phyloP scores from a whole-genome alignment of 768 basidiomycete species.

The Steccherinum ochraceum region DNA sequence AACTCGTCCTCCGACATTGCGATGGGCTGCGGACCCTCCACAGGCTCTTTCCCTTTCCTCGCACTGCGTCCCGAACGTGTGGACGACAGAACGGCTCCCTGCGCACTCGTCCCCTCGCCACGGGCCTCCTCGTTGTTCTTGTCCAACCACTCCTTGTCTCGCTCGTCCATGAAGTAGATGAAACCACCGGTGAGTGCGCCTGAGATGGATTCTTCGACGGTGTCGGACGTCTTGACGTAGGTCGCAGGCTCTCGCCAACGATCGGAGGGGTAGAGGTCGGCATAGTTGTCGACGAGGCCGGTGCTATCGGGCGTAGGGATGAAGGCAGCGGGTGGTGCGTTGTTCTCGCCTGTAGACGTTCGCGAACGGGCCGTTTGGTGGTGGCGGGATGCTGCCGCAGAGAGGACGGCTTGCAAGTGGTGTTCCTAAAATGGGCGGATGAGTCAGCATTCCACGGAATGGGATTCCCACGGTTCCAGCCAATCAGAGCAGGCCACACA shows the following conservation, averaged over 20 bases:
- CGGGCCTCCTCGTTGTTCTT: constrained; percentile 84
- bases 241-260: constrained; percentile 73
- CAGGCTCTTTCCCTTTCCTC: constrained; percentile 80
- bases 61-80: constrained; percentile 60
- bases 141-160: constrained; percentile 91
- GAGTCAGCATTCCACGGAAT: constrained; percentile 52
- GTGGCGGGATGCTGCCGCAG: constrained; percentile 46
- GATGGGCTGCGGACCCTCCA: constrained; percentile 53
- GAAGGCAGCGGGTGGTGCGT: constrained; percentile 49
- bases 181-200: constrained; percentile 66
- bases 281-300: constrained; percentile 73
- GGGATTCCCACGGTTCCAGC: constrained; percentile 34
- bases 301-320: constrained; percentile 94
- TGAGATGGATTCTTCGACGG: constrained; percentile 68
- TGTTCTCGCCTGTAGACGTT: constrained; percentile 32
- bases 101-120: constrained; percentile 78
- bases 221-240: constrained; percentile 78
- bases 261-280: constrained; percentile 61
- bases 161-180: constrained; percentile 93
- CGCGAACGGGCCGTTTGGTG: constrained; percentile 27
- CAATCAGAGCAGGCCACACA: constrained; percentile 45
- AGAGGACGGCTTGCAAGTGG: constrained; percentile 51
- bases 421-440: constrained; percentile 42
- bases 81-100: constrained; percentile 56
- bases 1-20: constrained; percentile 86